phyloP scores from a whole-genome alignment of 2,329 filamentous ascomycete genomes.

The Colletotrichum musae region DNA sequence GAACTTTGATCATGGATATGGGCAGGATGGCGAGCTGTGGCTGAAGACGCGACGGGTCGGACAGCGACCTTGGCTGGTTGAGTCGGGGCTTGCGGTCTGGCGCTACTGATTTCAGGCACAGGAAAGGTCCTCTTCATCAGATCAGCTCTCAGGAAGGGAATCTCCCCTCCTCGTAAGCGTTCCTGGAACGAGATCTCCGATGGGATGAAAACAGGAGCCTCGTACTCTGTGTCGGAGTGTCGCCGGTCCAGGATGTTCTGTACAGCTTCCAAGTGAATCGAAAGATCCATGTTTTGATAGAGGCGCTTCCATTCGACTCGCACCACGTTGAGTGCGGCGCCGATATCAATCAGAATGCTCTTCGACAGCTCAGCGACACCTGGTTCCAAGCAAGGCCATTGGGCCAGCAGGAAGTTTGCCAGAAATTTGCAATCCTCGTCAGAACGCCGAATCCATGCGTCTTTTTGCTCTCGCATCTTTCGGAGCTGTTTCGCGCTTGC shows the following conservation, averaged over 20 bases:
- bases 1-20: conserved; percentile 24
- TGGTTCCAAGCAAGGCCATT: conserved; percentile 61
- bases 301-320: conserved; percentile 63
- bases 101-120: conserved; percentile 16
- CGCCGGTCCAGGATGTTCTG: conserved; percentile 57
- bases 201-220: conserved; percentile 36
- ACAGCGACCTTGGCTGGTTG: not conserved
- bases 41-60: not conserved
- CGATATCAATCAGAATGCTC: conserved; percentile 53
- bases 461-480: conserved; percentile 49
- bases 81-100: too few species aligned
- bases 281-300: conserved; percentile 63
- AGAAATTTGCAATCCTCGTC: conserved; percentile 54
- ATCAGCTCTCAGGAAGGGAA: conserved; percentile 41
- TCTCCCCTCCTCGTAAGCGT: conserved; percentile 39
- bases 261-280: conserved; percentile 57
- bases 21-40: conserved; percentile 12
- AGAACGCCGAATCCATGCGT: conserved; percentile 48
- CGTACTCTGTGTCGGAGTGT: conserved; percentile 43
- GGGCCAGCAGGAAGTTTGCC: conserved; percentile 56
- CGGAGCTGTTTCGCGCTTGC: conserved; percentile 49
- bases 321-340: conserved; percentile 56
- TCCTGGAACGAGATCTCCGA: conserved; percentile 42
- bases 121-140: conserved; percentile 41
- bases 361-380: conserved; percentile 46